Conservation (phyloP, 169 alveolate genomes). For the Cryptosporidium xiaoi region DNA sequence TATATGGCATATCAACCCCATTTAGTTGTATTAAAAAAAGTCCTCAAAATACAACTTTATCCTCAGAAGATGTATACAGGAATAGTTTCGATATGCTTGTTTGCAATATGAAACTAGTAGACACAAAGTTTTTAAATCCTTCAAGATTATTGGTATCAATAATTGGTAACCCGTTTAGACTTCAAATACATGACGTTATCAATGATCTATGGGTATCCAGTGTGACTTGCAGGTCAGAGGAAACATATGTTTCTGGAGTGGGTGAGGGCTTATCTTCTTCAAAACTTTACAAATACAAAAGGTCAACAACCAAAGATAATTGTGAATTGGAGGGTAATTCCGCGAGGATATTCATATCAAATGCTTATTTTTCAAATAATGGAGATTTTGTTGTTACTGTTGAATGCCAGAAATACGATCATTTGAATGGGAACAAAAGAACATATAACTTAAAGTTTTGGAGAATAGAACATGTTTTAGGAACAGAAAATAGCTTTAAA, state of each 20-base stretch:
- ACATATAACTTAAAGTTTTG: conserved; percentile 36
- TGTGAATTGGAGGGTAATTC: background rate
- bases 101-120: background rate
- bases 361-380: conserved; percentile 17
- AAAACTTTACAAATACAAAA: conserved; percentile 1
- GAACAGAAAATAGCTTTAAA: background rate
- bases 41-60: background rate
- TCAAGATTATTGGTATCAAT: conserved; percentile 21
- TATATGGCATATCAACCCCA: conserved; percentile 58
- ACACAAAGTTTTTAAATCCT: background rate
- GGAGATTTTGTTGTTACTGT: conserved; percentile 17
- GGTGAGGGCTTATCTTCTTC: conserved; percentile 67
- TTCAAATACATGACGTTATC: conserved; percentile 54
- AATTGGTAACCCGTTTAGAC: conserved; percentile 47
- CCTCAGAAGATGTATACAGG: background rate
- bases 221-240: conserved; percentile 33
- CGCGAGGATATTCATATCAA: background rate
- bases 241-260: conserved; percentile 57
- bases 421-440: conserved; percentile 4
- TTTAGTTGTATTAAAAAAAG: background rate
- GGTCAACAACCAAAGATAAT: too few species aligned
- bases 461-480: conserved; percentile 4
- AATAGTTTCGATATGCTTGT: background rate
- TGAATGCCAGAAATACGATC: conserved; percentile 56
- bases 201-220: conserved; percentile 8